phyloP scores from a whole-genome alignment of 306 rosid genomes.

The Crotalaria pallida region DNA sequence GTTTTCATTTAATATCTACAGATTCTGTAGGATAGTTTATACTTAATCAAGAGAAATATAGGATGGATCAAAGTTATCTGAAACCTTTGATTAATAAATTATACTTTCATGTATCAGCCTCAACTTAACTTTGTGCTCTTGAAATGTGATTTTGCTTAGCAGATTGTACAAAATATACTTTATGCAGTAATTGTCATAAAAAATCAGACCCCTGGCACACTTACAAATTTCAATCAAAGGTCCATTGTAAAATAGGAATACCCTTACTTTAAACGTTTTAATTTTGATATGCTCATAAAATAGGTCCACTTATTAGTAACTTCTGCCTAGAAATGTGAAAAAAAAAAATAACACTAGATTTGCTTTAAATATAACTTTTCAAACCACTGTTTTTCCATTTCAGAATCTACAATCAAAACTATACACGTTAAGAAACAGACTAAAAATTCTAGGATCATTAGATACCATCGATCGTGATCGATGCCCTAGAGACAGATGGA shows the following conservation, averaged over 20 bases:
- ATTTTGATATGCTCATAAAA: no score
- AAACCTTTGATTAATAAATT: conserved; percentile 10
- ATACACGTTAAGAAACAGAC: neutral
- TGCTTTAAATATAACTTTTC: neutral
- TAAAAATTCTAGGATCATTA: neutral
- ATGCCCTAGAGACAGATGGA: neutral
- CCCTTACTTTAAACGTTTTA: no score
- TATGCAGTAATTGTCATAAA: no score
- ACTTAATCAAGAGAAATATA: neutral
- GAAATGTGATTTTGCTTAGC: neutral
- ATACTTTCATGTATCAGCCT: conserved; percentile 40
- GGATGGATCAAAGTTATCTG: conserved; percentile 12
- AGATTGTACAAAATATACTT: neutral
- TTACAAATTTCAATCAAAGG: no score
- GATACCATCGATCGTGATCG: neutral
- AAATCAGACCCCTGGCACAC: no score
- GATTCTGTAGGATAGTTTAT: neutral
- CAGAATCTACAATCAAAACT: neutral
- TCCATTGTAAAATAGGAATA: no score
- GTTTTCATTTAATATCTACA: neutral
- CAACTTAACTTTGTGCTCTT: neutral
- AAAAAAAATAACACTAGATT: neutral
- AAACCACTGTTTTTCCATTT: neutral
- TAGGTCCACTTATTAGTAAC: no score
- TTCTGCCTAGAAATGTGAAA: neutral